Evolutionary conservation across 805 yeast genomes (phyloP), one percentile per base, ranked within the genome.

Genomic region (Metschnikowia colocasiae): DNA sequence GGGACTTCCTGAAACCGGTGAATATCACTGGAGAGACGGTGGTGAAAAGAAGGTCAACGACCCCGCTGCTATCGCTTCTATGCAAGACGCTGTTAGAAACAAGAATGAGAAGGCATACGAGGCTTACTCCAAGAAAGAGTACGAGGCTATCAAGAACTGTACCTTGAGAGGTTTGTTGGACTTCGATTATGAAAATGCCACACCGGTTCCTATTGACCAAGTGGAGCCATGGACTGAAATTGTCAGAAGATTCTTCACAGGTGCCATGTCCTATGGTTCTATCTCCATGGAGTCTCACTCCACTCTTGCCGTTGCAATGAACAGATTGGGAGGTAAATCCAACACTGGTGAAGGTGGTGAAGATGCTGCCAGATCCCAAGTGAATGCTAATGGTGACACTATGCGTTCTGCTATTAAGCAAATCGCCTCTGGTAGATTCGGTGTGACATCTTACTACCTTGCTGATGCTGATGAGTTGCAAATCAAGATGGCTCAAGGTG

Each of bases 311-410:
- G 95, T 92, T 47, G 99, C 99, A 40, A 92, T 92, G 99, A 92
- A 92, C 75, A 78, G 98, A 66, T 77, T 92, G 54, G 98, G 98
- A 45, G 99, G 97, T 58, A 94, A 91, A 70, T 89, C 97, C 41
- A 92, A 92, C 68, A 91, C 98, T 52, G 99, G 99, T 75, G 99
- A 92, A 76, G 99, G 99, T 76, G 99, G 99, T 76, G 99, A 92
- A 70, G 98, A 92, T 63, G 81, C 94, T 41, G 96, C 91, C 63
- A 80, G 97, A 59, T 87, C 96, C 5, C 73, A 78, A 44, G 85
- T 85, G 18, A 78, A 80, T 51, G 84, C 80, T 43, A 87, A 87
- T 59, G 98, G 98, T 61, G 98, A 94, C 67, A 89, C 98, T 7
- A 94, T 92, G 96, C 82, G 98, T 69, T 91, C 98, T n/a, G 89